Evolutionary conservation across 2,329 filamentous ascomycete genomes (phyloP).

Genomic region (Xylaria sp.): DNA sequence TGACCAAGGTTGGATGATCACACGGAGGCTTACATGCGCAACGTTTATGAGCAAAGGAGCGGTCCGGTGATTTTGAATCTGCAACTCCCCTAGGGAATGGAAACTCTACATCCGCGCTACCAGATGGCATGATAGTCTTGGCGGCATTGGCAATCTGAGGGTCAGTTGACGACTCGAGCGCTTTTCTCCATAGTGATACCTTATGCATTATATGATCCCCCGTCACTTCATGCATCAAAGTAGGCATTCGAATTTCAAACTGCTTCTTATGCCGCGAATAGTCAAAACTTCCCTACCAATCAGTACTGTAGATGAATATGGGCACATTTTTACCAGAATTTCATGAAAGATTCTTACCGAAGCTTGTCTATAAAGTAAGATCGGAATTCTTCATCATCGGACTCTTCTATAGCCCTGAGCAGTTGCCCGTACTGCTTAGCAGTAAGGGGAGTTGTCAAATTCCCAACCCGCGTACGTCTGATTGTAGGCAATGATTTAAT

Average conservation of each 20-base stretch:
- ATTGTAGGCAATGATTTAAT: conserved; percentile 21
- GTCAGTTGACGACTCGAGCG: conserved; percentile 12
- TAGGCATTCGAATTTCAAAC: conserved; percentile 24
- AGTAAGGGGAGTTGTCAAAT: conserved; percentile 20
- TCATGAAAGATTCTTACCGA: neutral
- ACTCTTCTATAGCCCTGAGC: conserved; percentile 11
- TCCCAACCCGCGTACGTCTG: conserved; percentile 12
- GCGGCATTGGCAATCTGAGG: neutral
- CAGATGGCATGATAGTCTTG: neutral
- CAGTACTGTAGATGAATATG: neutral
- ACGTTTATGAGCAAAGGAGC: neutral
- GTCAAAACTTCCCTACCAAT: conserved; percentile 18
- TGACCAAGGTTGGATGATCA: neutral
- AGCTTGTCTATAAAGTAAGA: conserved; percentile 7
- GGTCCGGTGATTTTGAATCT: conserved; percentile 16
- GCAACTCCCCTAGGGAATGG: neutral
- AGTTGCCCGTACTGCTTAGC: conserved; percentile 24
- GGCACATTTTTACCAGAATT: neutral
- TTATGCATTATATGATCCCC: conserved; percentile 2
- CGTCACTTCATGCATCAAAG: conserved; percentile 22
- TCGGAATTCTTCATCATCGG: conserved; percentile 12
- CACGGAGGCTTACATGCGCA: neutral
- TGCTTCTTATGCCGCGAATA: conserved; percentile 19
- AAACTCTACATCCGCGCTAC: conserved; percentile 6
- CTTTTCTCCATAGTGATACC: neutral